phyloP scores from a whole-genome alignment of 2,329 filamentous ascomycete genomes.

The Xylaria sp. region DNA sequence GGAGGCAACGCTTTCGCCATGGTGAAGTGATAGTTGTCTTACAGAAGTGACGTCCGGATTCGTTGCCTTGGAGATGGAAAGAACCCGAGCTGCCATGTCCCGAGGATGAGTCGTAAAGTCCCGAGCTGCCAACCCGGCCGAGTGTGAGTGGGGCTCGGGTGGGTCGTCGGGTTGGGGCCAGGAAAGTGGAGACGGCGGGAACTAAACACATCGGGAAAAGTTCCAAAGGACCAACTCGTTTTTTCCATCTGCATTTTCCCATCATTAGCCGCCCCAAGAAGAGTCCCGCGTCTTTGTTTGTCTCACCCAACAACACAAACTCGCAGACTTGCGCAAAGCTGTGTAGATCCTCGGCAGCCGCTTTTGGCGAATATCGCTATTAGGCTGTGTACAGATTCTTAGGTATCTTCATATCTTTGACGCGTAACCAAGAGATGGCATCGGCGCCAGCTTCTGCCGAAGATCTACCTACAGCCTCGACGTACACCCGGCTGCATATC shows the following conservation, averaged over 20 bases:
- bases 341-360: not conserved
- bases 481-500: constrained; percentile 69
- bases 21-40: not conserved
- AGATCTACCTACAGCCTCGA: constrained; percentile 8
- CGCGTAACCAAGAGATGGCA: constrained; percentile 21
- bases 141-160: not conserved
- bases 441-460: constrained; percentile 14
- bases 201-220: not conserved
- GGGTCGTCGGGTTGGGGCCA: not conserved
- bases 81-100: not conserved
- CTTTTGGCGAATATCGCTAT: not conserved
- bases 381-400: not conserved
- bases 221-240: not conserved
- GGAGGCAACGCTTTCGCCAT: constrained; percentile 42
- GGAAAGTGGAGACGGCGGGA: not conserved
- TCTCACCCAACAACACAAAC: not conserved
- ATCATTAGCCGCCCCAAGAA: too few species aligned
- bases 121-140: not conserved
- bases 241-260: not conserved
- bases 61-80: not conserved
- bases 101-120: not conserved
- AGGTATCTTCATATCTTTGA: constrained; percentile 3
- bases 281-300: too few species aligned
- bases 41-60: not conserved
- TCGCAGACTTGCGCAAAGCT: not conserved